Evolutionary conservation across 805 yeast genomes (phyloP), one percentile per base, ranked within the genome.

Genomic region (Metschnikowia matae): DNA sequence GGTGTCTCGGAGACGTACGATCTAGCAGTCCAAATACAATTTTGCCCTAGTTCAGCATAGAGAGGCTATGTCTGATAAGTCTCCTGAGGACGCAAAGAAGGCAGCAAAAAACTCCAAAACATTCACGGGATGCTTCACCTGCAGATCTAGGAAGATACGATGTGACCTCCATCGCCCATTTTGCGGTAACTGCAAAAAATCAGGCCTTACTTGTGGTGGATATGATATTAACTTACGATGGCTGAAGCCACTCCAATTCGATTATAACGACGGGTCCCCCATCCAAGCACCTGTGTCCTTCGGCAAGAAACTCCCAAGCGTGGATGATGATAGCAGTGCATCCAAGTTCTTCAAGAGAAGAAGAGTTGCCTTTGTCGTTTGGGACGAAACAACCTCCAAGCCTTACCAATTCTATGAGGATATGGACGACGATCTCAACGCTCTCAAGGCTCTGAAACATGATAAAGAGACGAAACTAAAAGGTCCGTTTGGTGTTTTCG

Each of bases 121-220:
- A 0, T 89, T 88, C 62, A 83, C 87, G 0, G 97, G 96, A 1
- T 90, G 97, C 63, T 88, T 88, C 73, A 87, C 96, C 0, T 89
- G 97, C 61, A 75, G 96, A 40, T 71, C 84, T 14, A 67, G 96
- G 41, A 87, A 89, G 65, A 84, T 89, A 44, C 83, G 87, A 51
- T 90, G 97, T 66, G 96, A 89, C 63, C 70, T 86, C 49, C 71
- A 75, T 14, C 78, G 76, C 55, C 97, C 97, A 0, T 63, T 69
- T 13, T 90, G 97, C 66, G 62, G 66, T n/a, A 76, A 87, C 50
- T 90, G 97, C 65, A 71, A 72, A 38, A 83, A 82, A 59, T 77
- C 88, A 0, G 83, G 85, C 0, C 63, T 87, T 26, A 70, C 73
- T 3, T 90, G 97, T 61, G 89, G 85, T 29, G 97, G 96, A 0